Base-by-base conservation (phyloP, 371 early-diverging fungal species). In the Mortierella sp. region DNA sequence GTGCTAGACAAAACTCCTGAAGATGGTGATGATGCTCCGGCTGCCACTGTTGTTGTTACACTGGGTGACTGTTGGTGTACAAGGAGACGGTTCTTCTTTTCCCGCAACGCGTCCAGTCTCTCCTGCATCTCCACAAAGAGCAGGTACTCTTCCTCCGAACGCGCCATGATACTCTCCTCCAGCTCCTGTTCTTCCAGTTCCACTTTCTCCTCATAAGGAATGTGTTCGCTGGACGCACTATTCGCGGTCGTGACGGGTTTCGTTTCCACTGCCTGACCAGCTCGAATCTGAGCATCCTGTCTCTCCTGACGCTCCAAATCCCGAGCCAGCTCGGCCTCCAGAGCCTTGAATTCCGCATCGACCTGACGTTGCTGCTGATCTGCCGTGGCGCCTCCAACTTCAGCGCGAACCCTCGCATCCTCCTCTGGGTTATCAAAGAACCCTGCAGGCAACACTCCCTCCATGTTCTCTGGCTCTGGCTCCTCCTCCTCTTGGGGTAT, bases 361-460 rank as follows among this genome's bases (percentile, higher is more conserved):
- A 82, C 55, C 63, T 86, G 77, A 7, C 82, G 82, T 60, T 86
- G 82, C 71, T 82, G 83, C 32, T 56, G 79, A 54, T 86, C 80
- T 0, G 87, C 76, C 4, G 87, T 86, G 5, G 82, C 87, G 14
- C 87, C 87, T 51, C 87, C 87, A 46, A 86, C 83, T 68, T 86
- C 83, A 3, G 78, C 46, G 41, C 87, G 79, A 16, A 82, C 44
- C 12, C 80, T 73, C 14, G 87, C 80, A 58, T 82, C 87, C 56
- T 80, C 73, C 38, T 82, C 83, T 38, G 87, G 87, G 46, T 86
- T 77, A 49, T 86, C 87, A 75, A 86, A 86, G 65, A 86, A 86
- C 27, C 87, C 87, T 43, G 87, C 80, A 21, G 87, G 87, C 71
- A 86, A 48, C 35, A 82, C 87, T 1, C 87, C 87, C 11, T 76